These are phyloP conservation scores for Capsicum baccatum DNA, from an alignment of 257 asterid species.

Conservation along the genomic window DNA sequence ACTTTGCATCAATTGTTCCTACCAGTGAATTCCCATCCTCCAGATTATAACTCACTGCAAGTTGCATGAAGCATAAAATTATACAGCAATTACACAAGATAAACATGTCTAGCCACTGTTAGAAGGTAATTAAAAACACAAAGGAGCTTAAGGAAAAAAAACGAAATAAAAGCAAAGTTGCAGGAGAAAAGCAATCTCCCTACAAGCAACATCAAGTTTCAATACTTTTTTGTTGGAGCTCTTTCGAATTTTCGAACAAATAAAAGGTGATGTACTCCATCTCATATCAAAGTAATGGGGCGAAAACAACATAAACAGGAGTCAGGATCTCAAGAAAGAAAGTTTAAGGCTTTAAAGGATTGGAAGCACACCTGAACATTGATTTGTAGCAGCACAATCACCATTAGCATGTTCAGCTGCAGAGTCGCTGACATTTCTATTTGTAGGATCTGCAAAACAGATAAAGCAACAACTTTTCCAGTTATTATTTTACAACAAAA, in stretches of 20 bases:
- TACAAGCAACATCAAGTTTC: neutral
- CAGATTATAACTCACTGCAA: constrained; percentile 55
- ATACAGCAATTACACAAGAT: neutral
- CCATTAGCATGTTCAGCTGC: constrained; percentile 45
- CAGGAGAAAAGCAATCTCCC: neutral
- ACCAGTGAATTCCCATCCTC: constrained; percentile 63
- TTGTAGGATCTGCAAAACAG: constrained; percentile 50
- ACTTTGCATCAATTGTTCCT: constrained; percentile 92
- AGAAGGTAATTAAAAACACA: neutral
- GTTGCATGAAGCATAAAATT: constrained; percentile 20
- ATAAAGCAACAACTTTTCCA: constrained; percentile 15
- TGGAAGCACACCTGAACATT: constrained; percentile 56
- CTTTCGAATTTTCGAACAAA: neutral
- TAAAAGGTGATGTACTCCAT: neutral
- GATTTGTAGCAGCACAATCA: constrained; percentile 51
- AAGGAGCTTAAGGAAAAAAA: neutral
- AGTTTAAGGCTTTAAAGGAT: neutral
- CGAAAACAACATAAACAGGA: neutral
- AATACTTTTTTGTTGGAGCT: neutral
- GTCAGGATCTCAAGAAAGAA: constrained; percentile 11
- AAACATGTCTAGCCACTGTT: constrained; percentile 11
- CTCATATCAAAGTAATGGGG: neutral
- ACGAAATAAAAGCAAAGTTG: neutral
- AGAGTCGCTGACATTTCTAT: constrained; percentile 41
- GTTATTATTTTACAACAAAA: constrained; percentile 28